Evolutionary conservation across 2,329 filamentous ascomycete genomes (phyloP).

Genomic region (Ploettnerulaceae sp.): DNA sequence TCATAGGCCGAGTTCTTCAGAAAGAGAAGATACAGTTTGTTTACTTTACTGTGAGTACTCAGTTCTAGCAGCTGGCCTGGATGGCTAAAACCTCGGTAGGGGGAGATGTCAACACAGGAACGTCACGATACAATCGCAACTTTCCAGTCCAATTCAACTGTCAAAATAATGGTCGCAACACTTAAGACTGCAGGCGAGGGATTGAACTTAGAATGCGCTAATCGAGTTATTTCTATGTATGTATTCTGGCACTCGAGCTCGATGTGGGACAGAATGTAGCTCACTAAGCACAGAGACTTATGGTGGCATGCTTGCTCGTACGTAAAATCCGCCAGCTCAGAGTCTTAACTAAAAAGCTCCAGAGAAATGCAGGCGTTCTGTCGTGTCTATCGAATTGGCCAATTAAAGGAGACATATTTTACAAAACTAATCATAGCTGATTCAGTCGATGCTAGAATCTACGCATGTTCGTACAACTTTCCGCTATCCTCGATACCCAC

Average conservation of each 20-base stretch:
- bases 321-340: neutral
- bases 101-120: slow-evolving; percentile 39
- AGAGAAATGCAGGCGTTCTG: slow-evolving; percentile 53
- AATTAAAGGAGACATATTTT: slow-evolving; percentile 52
- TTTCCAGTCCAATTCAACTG: slow-evolving; percentile 38
- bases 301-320: slow-evolving; percentile 5
- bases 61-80: neutral
- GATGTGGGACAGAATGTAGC: neutral
- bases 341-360: neutral
- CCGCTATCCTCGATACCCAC: neutral
- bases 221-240: slow-evolving; percentile 28
- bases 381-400: slow-evolving; percentile 59
- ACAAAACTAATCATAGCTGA: slow-evolving; percentile 48
- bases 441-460: slow-evolving; percentile 53
- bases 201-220: slow-evolving; percentile 53
- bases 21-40: slow-evolving; percentile 40
- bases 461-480: slow-evolving; percentile 24
- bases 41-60: slow-evolving; percentile 35
- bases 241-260: neutral
- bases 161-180: slow-evolving; percentile 44
- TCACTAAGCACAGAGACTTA: neutral
- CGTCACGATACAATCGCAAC: slow-evolving; percentile 41
- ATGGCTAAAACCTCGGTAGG: slow-evolving; percentile 35
- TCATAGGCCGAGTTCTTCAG: slow-evolving; percentile 44
- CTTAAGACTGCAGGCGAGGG: slow-evolving; percentile 46